Conservation (phyloP, 768 basidiomycete genomes). For the Chiua virens region DNA sequence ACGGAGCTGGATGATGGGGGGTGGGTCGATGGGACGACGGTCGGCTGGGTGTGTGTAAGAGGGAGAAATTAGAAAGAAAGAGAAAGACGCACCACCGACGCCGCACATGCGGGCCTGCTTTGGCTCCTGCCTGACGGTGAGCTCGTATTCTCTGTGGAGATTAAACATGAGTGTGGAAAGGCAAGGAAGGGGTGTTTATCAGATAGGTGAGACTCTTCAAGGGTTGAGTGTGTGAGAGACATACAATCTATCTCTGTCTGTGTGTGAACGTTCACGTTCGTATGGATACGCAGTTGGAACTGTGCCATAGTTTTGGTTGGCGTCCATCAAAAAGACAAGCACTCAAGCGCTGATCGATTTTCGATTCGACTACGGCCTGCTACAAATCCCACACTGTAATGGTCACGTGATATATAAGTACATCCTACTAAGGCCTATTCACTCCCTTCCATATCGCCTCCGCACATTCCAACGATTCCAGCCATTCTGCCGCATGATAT, state of each 20-base stretch:
- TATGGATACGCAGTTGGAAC: constrained; percentile 29
- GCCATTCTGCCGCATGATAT: constrained; percentile 59
- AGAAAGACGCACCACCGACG: constrained; percentile 72
- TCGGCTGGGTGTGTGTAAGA: constrained; percentile 55
- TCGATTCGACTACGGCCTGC: constrained; percentile 2
- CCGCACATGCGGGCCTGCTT: constrained; percentile 92
- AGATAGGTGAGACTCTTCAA: no score
- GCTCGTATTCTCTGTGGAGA: constrained; percentile 80
- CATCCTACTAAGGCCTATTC: neutral
- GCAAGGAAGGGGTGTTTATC: constrained; percentile 11
- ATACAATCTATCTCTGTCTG: constrained; percentile 40
- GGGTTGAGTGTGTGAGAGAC: no score
- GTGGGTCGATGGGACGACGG: constrained; percentile 94
- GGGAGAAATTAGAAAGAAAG: neutral
- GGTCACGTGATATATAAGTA: no score
- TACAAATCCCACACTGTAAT: constrained; percentile 9
- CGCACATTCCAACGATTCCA: constrained; percentile 64
- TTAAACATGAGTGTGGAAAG: constrained; percentile 11
- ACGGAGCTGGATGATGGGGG: constrained; percentile 93
- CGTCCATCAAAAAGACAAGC: constrained; percentile 21
- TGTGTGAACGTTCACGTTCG: constrained; percentile 26
- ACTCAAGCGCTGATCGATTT: constrained; percentile 14
- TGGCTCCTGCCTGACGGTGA: constrained; percentile 86
- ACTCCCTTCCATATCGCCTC: constrained; percentile 44
- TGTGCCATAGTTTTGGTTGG: constrained; percentile 23